A percentile compares a stretch with the other conserved stretches of the same genome.
These are phyloP conservation scores for Fusarium mundagurra DNA, from an alignment of 2,329 filamentous ascomycete species.

Conservation along the genomic window DNA sequence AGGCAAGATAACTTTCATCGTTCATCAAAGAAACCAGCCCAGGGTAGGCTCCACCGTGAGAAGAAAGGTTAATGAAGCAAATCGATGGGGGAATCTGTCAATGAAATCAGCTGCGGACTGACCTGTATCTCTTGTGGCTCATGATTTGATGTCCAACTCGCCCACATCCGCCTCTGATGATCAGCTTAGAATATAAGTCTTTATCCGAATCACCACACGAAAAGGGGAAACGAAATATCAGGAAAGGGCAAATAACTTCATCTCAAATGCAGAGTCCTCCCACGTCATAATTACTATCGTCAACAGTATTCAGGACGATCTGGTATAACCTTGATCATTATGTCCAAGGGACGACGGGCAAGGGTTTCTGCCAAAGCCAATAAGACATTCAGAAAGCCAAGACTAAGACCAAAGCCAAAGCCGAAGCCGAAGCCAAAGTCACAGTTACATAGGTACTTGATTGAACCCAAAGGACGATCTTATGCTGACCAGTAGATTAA, in stretches of 20 bases:
- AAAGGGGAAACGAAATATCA: background rate
- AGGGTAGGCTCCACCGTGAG: background rate
- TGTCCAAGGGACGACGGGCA: too few species aligned
- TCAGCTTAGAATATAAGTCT: background rate
- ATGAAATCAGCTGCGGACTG: background rate
- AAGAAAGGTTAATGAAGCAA: too few species aligned
- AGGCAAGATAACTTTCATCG: background rate
- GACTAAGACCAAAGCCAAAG: background rate
- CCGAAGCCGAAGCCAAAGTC: background rate
- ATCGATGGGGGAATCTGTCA: background rate
- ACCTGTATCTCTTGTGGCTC: background rate
- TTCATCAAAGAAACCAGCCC: background rate
- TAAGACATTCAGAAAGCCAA: background rate
- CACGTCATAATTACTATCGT: too few species aligned
- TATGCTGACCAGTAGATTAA: background rate
- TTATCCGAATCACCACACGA: background rate
- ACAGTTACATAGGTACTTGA: background rate
- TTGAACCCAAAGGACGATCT: background rate
- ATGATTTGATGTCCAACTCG: background rate
- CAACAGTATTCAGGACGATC: background rate
- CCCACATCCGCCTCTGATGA: background rate
- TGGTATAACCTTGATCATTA: background rate
- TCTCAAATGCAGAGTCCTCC: background rate
- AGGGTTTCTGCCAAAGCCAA: background rate
- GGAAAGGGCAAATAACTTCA: background rate